Percentiles rank a stretch among this genome's conserved stretches.
These are phyloP conservation scores for Fusarium tanahbumbuense DNA, from an alignment of 2,329 filamentous ascomycete species.

Conservation along the genomic window DNA sequence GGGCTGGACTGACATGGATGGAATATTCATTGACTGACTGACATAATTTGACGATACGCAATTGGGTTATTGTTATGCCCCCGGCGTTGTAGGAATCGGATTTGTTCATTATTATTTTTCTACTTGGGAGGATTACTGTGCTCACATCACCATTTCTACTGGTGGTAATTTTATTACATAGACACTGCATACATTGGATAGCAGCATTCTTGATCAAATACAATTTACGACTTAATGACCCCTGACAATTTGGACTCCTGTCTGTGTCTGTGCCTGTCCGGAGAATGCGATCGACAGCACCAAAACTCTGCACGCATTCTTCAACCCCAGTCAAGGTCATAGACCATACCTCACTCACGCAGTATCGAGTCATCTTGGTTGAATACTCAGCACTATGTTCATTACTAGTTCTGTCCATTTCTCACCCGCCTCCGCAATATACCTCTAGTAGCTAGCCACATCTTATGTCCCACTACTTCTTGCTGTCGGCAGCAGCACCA, in stretches of 20 bases:
- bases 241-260: background rate
- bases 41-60: slow-evolving; percentile 18
- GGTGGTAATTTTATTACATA: slow-evolving; percentile 21
- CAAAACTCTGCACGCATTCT: slow-evolving; percentile 5
- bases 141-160: slow-evolving; percentile 1
- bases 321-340: background rate
- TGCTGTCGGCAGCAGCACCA: slow-evolving; percentile 17
- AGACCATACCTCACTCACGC: slow-evolving; percentile 4
- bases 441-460: slow-evolving; percentile 32
- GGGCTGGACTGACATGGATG: background rate
- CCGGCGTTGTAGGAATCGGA: slow-evolving; percentile 41
- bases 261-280: background rate
- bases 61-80: slow-evolving; percentile 18
- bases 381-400: slow-evolving; percentile 45
- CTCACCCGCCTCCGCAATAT: slow-evolving; percentile 39
- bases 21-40: background rate
- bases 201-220: slow-evolving; percentile 30
- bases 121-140: slow-evolving; percentile 15
- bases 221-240: slow-evolving; percentile 37
- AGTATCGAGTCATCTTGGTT: background rate
- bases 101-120: background rate
- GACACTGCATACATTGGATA: slow-evolving; percentile 9
- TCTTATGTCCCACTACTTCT: slow-evolving; percentile 22
- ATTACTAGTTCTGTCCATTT: slow-evolving; percentile 48
- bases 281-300: slow-evolving; percentile 20